phyloP scores from a whole-genome alignment of 257 asterid species.

The Thymus quinquecostatus region DNA sequence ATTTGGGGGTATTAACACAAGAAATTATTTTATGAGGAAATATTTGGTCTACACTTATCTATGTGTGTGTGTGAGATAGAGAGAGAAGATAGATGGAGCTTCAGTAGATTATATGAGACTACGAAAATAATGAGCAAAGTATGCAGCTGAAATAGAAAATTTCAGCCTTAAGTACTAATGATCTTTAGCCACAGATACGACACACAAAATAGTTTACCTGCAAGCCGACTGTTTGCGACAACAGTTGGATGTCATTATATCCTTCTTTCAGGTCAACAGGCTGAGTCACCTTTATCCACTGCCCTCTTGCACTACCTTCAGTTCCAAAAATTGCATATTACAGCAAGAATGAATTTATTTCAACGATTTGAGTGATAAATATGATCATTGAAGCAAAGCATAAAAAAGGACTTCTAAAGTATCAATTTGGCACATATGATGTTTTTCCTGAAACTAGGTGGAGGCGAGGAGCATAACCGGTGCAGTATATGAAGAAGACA shows the following conservation, averaged over 20 bases:
- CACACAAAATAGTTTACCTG: slow-evolving; percentile 58
- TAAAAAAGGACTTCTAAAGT: neutral
- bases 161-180: slow-evolving; percentile 2
- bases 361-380: slow-evolving; percentile 17
- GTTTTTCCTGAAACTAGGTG: slow-evolving; percentile 18
- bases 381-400: slow-evolving; percentile 22
- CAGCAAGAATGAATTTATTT: slow-evolving; percentile 18
- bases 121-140: neutral
- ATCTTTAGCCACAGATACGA: slow-evolving; percentile 22
- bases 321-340: slow-evolving; percentile 28
- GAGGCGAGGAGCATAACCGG: slow-evolving; percentile 15
- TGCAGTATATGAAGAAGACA: slow-evolving; percentile 20
- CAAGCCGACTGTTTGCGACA: slow-evolving; percentile 88
- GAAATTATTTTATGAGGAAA: neutral
- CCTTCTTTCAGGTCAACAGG: slow-evolving; percentile 70
- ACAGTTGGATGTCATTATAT: slow-evolving; percentile 65
- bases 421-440: slow-evolving; percentile 9
- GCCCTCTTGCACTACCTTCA: slow-evolving; percentile 78
- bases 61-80: neutral
- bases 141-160: slow-evolving; percentile 5
- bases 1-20: too few species aligned
- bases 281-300: slow-evolving; percentile 80
- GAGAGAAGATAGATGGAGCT: neutral
- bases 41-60: neutral
- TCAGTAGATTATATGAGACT: neutral